Percentiles rank a stretch among this genome's conserved stretches.
These are phyloP conservation scores for Spathaspora hagerdaliae DNA, from an alignment of 805 yeast species.

Conservation along the genomic window DNA sequence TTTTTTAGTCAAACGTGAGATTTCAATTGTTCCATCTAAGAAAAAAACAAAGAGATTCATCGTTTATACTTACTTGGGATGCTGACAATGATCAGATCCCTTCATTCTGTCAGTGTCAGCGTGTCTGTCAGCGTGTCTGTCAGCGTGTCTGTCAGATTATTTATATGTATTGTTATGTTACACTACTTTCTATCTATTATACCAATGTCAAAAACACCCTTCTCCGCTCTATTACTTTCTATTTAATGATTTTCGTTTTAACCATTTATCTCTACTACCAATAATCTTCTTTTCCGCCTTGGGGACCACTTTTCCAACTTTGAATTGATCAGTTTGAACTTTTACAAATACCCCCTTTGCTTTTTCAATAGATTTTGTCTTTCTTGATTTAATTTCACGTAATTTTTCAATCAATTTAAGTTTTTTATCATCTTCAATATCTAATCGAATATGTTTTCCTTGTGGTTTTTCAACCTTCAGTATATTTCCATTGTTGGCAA, in stretches of 20 bases:
- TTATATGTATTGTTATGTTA: no score
- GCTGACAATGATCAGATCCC: no score
- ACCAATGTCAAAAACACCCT: neutral
- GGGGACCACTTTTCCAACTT: constrained; percentile 27
- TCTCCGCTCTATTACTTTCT: constrained; percentile 18
- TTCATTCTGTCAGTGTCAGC: no score
- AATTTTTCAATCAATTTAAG: constrained; percentile 28
- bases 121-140: no score
- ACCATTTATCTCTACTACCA: constrained; percentile 34
- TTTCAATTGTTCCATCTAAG: no score
- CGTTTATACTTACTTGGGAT: no score
- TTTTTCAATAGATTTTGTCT: constrained; percentile 24
- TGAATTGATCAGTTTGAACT: constrained; percentile 15
- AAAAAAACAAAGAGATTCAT: no score
- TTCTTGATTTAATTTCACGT: constrained; percentile 16
- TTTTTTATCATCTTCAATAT: constrained; percentile 27
- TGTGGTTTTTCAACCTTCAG: constrained; percentile 5
- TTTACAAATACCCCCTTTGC: constrained; percentile 38
- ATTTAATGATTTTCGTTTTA: constrained; percentile 34
- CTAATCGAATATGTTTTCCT: constrained; percentile 28
- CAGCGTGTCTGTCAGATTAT: no score
- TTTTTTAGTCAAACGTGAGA: no score
- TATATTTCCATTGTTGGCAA: neutral
- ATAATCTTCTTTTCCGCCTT: constrained; percentile 30
- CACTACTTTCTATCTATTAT: neutral